Conservation (phyloP, 2,329 filamentous ascomycete species). For the Neopestalotiopsis rosae region DNA sequence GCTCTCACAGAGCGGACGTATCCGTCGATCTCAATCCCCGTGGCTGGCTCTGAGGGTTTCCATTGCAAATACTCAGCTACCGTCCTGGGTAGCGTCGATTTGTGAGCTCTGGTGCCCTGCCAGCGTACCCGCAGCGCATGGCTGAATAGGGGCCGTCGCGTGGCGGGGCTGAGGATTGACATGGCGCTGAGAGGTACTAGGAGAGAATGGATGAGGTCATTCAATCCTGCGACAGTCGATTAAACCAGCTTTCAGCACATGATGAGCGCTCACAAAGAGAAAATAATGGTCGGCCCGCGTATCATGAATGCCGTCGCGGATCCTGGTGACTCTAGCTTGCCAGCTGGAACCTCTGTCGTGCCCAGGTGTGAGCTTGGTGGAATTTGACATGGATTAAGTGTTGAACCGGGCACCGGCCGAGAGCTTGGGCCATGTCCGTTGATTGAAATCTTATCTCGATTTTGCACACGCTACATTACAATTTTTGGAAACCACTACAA, state of each 20-base stretch:
- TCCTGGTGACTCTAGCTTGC: neutral
- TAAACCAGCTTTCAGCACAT: neutral
- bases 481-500: too few relatives aligned
- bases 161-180: constrained; percentile 24
- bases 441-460: neutral
- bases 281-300: neutral
- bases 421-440: neutral
- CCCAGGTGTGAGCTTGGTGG: neutral
- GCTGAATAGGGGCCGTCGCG: constrained; percentile 28
- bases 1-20: constrained; percentile 85
- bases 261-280: neutral
- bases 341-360: too few relatives aligned
- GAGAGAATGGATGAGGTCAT: neutral
- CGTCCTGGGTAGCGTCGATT: constrained; percentile 45
- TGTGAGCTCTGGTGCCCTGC: constrained; percentile 25
- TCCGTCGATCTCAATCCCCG: constrained; percentile 71
- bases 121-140: constrained; percentile 23
- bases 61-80: constrained; percentile 63
- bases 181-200: constrained; percentile 20
- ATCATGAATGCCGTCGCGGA: neutral
- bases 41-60: constrained; percentile 48
- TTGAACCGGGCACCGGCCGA: constrained; percentile 3
- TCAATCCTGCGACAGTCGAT: neutral
- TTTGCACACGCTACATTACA: too few relatives aligned
- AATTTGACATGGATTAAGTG: constrained; percentile 6